phyloP scores from a whole-genome alignment of 2,329 filamentous ascomycete species.

The Endothia cerciana region DNA sequence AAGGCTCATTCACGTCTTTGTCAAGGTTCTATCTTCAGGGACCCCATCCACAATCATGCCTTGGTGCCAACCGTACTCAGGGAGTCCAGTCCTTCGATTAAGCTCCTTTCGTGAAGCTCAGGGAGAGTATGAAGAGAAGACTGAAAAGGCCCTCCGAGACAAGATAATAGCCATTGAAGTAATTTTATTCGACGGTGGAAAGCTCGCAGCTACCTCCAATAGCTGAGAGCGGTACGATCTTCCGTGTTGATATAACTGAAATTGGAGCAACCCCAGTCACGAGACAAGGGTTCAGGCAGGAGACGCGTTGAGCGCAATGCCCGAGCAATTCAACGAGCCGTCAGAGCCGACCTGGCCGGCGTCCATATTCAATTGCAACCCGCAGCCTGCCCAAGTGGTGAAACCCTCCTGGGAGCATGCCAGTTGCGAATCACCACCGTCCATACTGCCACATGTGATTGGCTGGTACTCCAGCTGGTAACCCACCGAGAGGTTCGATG shows the following conservation, averaged over 20 bases:
- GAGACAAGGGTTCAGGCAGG: neutral
- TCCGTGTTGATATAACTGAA: neutral
- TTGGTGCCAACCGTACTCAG: too few relatives aligned
- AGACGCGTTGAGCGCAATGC: constrained; percentile 15
- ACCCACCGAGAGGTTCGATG: constrained; percentile 17
- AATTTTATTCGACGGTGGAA: too few relatives aligned
- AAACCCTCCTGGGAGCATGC: constrained; percentile 6
- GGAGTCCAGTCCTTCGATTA: too few relatives aligned
- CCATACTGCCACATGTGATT: constrained; percentile 10
- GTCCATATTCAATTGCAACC: constrained; percentile 20
- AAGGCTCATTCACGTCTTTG: too few relatives aligned
- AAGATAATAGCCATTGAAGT: too few relatives aligned
- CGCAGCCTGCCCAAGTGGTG: constrained; percentile 19
- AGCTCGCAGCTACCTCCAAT: too few relatives aligned
- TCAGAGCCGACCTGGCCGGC: neutral
- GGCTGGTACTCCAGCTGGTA: constrained; percentile 19
- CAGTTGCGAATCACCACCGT: constrained; percentile 11
- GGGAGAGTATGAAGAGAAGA: too few relatives aligned
- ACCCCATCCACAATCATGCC: too few relatives aligned
- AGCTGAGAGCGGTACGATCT: neutral
- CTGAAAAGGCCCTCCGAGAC: too few relatives aligned
- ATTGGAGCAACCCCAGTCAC: neutral
- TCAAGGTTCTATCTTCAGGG: too few relatives aligned
- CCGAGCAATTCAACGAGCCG: constrained; percentile 16
- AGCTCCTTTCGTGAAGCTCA: too few relatives aligned